Conservation (phyloP, 2,329 filamentous ascomycete species). For the Claviceps citrina region DNA sequence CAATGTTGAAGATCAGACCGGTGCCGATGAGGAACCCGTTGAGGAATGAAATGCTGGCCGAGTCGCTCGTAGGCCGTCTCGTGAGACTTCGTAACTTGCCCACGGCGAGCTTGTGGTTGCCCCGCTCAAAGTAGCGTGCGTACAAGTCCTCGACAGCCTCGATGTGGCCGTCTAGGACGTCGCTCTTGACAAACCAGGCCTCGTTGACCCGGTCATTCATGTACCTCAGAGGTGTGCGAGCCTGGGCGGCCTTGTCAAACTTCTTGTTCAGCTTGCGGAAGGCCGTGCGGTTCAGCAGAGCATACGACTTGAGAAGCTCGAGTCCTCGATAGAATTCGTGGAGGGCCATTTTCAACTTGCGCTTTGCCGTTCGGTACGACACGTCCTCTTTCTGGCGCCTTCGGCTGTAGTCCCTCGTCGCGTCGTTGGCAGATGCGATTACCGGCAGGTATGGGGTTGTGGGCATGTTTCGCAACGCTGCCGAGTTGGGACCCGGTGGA, state of each 20-base stretch:
- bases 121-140: constrained; percentile 82
- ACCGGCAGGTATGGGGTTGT: constrained; percentile 29
- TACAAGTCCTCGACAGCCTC: constrained; percentile 79
- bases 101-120: constrained; percentile 81
- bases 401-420: constrained; percentile 35
- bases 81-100: constrained; percentile 68
- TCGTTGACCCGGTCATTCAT: constrained; percentile 85
- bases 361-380: constrained; percentile 73
- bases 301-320: constrained; percentile 83
- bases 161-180: constrained; percentile 67
- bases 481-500: constrained; percentile 44
- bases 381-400: constrained; percentile 39
- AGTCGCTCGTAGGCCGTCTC: constrained; percentile 40
- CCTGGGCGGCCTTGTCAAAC: constrained; percentile 80
- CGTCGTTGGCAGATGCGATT: constrained; percentile 15
- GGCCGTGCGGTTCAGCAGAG: constrained; percentile 75
- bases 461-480: constrained; percentile 40
- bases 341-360: constrained; percentile 78
- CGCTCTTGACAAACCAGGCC: constrained; percentile 82
- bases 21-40: constrained; percentile 53
- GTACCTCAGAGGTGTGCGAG: constrained; percentile 62
- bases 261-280: constrained; percentile 99
- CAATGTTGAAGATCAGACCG: constrained; percentile 48
- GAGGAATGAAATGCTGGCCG: constrained; percentile 41
- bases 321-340: constrained; percentile 88